A percentile compares a stretch with the other conserved stretches of the same genome.
These are phyloP conservation scores for Inga leiocalycina DNA, from an alignment of 306 rosid genomes.

Conservation along the genomic window DNA sequence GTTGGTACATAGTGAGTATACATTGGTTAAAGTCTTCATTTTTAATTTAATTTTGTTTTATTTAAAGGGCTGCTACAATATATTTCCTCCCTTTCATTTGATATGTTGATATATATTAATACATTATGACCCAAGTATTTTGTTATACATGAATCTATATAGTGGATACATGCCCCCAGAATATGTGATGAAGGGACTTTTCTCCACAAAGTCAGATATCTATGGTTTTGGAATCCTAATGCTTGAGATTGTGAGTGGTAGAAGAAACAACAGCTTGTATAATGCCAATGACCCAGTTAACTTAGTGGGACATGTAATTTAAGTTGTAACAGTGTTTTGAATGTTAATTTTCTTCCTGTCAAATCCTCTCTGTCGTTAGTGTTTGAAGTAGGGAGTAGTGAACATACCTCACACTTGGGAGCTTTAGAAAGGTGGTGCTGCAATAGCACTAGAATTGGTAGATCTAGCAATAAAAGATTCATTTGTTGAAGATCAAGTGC, in stretches of 20 bases:
- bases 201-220: not conserved
- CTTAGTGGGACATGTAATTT: conserved; percentile 27
- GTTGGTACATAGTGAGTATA: not conserved
- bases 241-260: conserved; percentile 8
- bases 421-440: conserved; percentile 20
- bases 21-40: not conserved
- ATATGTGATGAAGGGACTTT: not conserved
- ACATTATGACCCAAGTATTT: not conserved
- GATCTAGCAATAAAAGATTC: conserved; percentile 26
- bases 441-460: not conserved
- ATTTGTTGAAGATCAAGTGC: not conserved
- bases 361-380: not conserved
- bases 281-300: not conserved
- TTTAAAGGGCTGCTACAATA: not conserved
- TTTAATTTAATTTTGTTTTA: not conserved
- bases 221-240: conserved; percentile 10
- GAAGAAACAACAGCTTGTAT: conserved; percentile 4
- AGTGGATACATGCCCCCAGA: not conserved
- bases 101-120: not conserved
- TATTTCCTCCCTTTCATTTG: not conserved
- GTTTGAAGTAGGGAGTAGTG: not conserved
- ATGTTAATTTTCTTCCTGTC: not conserved
- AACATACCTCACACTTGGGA: conserved; percentile 27
- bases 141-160: not conserved
- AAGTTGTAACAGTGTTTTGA: not conserved